These are phyloP conservation scores for Saccharum spontaneum DNA, from an alignment of 176 grass and related monocot species.

Conservation along the genomic window DNA sequence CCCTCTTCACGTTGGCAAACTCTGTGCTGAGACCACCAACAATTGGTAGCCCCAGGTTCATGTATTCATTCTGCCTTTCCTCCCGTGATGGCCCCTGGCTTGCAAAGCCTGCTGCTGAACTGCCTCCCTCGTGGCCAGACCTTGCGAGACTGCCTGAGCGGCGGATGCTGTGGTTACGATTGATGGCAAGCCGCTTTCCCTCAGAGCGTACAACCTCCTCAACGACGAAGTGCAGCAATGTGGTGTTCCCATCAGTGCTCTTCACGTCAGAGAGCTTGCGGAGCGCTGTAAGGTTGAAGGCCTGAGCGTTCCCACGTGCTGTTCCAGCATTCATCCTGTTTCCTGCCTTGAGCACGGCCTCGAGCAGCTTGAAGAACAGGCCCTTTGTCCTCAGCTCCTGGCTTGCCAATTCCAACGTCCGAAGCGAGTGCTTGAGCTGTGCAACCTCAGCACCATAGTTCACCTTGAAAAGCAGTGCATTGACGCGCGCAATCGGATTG, in stretches of 20 bases:
- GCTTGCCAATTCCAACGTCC: conserved; percentile 65
- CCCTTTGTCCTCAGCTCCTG: conserved; percentile 77
- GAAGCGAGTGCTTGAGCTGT: conserved; percentile 61
- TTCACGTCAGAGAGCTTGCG: conserved; percentile 94
- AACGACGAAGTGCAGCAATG: conserved; percentile 84
- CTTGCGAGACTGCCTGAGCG: conserved; percentile 56
- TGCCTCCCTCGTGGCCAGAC: conserved; percentile 35
- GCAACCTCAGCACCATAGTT: conserved; percentile 73
- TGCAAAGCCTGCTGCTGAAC: conserved; percentile 12
- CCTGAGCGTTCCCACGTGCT: conserved; percentile 83
- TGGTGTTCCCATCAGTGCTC: conserved; percentile 81
- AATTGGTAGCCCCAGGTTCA: conserved; percentile 75
- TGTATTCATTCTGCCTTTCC: conserved; percentile 88
- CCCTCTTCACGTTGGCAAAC: conserved; percentile 79
- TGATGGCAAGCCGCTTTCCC: conserved; percentile 78
- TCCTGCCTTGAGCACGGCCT: conserved; percentile 95
- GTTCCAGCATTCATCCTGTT: conserved; percentile 99
- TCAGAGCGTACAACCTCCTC: conserved; percentile 83
- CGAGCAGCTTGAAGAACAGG: conserved; percentile 92
- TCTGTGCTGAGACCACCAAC: conserved; percentile 83
- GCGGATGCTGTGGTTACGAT: conserved; percentile 69
- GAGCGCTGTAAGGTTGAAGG: conserved; percentile 82
- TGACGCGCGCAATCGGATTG: conserved; percentile 61
- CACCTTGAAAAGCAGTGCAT: conserved; percentile 70
- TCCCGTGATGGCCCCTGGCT: conserved; percentile 48